Percentiles rank a stretch among this genome's conserved stretches.
Evolutionary conservation across 1,284 basidiomycete genomes (phyloP).

Genomic region (Mycosarcoma mackinlayi): DNA sequence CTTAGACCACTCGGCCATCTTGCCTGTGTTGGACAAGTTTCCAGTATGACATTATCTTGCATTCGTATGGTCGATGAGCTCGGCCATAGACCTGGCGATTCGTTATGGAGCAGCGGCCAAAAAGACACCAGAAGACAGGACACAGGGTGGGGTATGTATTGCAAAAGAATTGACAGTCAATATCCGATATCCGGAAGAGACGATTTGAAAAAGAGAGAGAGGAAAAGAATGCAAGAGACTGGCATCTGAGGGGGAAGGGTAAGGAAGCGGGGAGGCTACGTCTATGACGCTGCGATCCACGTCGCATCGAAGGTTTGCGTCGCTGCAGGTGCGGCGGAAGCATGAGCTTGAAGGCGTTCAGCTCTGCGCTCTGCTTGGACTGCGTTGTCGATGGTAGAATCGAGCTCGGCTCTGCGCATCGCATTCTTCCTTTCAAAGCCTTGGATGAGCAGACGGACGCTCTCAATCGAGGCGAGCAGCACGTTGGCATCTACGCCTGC

Average conservation of each 20-base stretch:
- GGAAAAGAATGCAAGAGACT: neutral
- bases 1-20: constrained; percentile 60
- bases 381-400: constrained; percentile 40
- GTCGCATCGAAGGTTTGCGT: constrained; percentile 1
- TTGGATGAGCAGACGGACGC: constrained; percentile 43
- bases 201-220: neutral
- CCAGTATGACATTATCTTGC: neutral
- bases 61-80: neutral
- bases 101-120: too few relatives aligned
- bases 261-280: neutral
- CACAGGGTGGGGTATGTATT: constrained; percentile 5
- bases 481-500: constrained; percentile 31
- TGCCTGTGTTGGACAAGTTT: constrained; percentile 22
- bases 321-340: neutral
- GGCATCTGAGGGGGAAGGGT: neutral
- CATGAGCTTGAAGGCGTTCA: constrained; percentile 17
- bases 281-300: neutral
- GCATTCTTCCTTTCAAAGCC: constrained; percentile 52
- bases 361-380: constrained; percentile 39
- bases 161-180: neutral
- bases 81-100: too few relatives aligned
- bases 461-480: constrained; percentile 50
- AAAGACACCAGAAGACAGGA: neutral
- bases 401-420: constrained; percentile 42
- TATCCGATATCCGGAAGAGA: too few relatives aligned